phyloP scores from a whole-genome alignment of 192 early-diverging fungal genomes.

The Coemansia sp. region DNA sequence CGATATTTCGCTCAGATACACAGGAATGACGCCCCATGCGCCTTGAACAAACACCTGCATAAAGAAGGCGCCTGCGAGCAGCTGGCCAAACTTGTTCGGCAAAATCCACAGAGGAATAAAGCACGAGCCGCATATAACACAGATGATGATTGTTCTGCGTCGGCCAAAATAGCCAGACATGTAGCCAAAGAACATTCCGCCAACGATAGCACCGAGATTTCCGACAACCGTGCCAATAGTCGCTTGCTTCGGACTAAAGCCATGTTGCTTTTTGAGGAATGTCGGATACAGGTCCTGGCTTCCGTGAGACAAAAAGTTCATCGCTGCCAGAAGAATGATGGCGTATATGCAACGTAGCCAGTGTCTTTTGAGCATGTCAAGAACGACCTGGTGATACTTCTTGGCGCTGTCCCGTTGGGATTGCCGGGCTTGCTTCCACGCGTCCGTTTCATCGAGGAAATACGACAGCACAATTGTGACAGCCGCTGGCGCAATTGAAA shows the following conservation, averaged over 20 bases:
- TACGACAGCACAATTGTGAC: slow-evolving; percentile 63
- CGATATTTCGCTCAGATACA: slow-evolving; percentile 69
- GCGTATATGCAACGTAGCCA: slow-evolving; percentile 60
- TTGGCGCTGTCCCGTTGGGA: slow-evolving; percentile 32
- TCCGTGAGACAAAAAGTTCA: slow-evolving; percentile 74
- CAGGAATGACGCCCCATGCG: slow-evolving; percentile 68
- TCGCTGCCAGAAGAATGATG: slow-evolving; percentile 63
- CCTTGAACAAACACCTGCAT: slow-evolving; percentile 54
- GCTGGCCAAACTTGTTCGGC: slow-evolving; percentile 29
- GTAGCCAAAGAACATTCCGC: slow-evolving; percentile 70
- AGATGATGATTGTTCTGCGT: slow-evolving; percentile 58
- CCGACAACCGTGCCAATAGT: slow-evolving; percentile 64
- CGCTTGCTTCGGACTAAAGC: slow-evolving; percentile 55
- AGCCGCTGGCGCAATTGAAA: slow-evolving; percentile 61
- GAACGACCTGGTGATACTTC: slow-evolving; percentile 23
- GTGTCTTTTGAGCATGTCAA: slow-evolving; percentile 55
- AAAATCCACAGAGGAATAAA: slow-evolving; percentile 73
- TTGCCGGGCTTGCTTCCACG: slow-evolving; percentile 50
- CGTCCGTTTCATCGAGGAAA: slow-evolving; percentile 66
- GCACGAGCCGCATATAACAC: slow-evolving; percentile 56
- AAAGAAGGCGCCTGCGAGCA: slow-evolving; percentile 52
- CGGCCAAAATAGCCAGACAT: slow-evolving; percentile 71
- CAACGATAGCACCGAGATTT: slow-evolving; percentile 69
- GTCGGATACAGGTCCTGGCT: slow-evolving; percentile 76
- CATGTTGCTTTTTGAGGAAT: slow-evolving; percentile 63